A percentile compares a stretch with the other conserved stretches of the same genome.
Conservation (phyloP, 129 eudicot species). For the Tagetes erecta region DNA sequence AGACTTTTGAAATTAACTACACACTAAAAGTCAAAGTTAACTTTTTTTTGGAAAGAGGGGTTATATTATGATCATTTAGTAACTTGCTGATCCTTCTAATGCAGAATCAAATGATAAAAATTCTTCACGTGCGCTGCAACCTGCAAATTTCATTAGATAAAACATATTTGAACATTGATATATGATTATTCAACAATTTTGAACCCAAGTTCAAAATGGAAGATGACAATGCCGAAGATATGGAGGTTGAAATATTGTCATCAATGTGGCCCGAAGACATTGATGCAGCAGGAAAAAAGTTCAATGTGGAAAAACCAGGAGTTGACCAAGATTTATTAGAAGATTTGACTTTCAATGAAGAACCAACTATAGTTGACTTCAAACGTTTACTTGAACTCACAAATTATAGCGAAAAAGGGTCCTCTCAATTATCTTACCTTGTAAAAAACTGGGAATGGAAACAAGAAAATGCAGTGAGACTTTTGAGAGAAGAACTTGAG, state of each 20-base stretch:
- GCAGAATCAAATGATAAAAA: constrained; percentile 21
- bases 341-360: constrained; percentile 57
- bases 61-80: neutral
- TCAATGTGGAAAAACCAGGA: constrained; percentile 69
- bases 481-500: constrained; percentile 83
- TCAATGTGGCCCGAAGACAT: constrained; percentile 95
- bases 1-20: neutral
- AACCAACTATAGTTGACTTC: constrained; percentile 64
- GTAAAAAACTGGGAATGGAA: constrained; percentile 81
- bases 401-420: constrained; percentile 76
- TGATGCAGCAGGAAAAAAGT: constrained; percentile 76
- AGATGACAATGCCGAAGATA: constrained; percentile 52
- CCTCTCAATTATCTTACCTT: constrained; percentile 67
- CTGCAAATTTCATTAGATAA: constrained; percentile 14
- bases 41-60: neutral
- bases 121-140: constrained; percentile 11
- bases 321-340: constrained; percentile 65
- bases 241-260: constrained; percentile 68
- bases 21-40: constrained; percentile 24
- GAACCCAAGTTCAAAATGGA: constrained; percentile 33
- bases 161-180: constrained; percentile 11
- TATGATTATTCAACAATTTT: constrained; percentile 31
- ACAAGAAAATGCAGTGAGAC: constrained; percentile 80
- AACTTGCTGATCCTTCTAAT: constrained; percentile 23
- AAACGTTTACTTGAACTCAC: constrained; percentile 65